A percentile compares a stretch with the other conserved stretches of the same genome.
These are phyloP conservation scores for Globisporangium uncinulatum DNA, from an alignment of 352 stramenopile species.

Conservation along the genomic window DNA sequence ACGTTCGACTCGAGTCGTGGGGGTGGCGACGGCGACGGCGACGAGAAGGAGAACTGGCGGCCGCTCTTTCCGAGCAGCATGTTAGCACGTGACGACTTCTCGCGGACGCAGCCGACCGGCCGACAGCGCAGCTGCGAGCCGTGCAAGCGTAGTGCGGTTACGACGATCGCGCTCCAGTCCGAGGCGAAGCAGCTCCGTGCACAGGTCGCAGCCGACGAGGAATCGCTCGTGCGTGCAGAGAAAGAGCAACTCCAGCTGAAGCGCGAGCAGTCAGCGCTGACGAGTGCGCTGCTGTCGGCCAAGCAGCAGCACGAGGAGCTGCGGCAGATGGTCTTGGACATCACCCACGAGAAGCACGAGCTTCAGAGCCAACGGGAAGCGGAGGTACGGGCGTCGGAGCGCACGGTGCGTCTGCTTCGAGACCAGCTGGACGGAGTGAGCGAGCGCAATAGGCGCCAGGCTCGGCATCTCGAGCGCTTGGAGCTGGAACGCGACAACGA, in stretches of 20 bases:
- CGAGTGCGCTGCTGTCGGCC: conserved; percentile 27
- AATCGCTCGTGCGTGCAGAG: conserved; percentile 37
- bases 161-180: conserved; percentile 35
- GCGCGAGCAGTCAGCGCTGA: conserved; percentile 40
- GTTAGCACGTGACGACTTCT: conserved; percentile 23
- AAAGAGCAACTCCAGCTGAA: conserved; percentile 33
- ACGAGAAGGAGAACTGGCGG: conserved; percentile 22
- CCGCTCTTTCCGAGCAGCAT: conserved; percentile 20
- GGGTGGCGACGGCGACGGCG: background rate
- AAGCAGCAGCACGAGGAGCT: conserved; percentile 60
- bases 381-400: conserved; percentile 26
- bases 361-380: conserved; percentile 35
- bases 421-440: conserved; percentile 28
- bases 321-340: conserved; percentile 31
- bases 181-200: conserved; percentile 43
- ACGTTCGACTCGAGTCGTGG: conserved; percentile 39
- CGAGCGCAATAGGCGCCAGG: conserved; percentile 15
- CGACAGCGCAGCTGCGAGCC: conserved; percentile 29
- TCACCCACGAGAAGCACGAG: conserved; percentile 48
- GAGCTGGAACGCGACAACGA: conserved; percentile 8
- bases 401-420: conserved; percentile 24
- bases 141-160: conserved; percentile 28
- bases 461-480: conserved; percentile 8
- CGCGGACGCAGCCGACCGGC: conserved; percentile 15
- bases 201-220: conserved; percentile 32